Evolutionary conservation across 2,329 filamentous ascomycete genomes (phyloP).

Genomic region (Monilinia polystroma): DNA sequence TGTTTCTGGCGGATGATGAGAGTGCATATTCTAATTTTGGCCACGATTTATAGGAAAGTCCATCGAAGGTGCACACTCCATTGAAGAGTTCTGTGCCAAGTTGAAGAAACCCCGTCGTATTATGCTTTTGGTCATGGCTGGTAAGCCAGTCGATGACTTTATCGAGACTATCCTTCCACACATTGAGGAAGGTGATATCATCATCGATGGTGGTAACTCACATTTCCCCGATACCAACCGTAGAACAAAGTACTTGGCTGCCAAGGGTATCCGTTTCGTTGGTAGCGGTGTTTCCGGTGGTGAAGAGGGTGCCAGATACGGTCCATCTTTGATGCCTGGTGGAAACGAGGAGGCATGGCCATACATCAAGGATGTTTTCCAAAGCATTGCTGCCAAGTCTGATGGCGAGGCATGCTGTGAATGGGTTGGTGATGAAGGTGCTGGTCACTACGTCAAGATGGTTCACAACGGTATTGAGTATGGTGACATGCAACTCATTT

Average conservation of each 20-base stretch:
- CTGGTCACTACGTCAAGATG: slow-evolving; percentile 99
- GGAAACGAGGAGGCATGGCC: slow-evolving; percentile 98
- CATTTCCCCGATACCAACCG: slow-evolving; percentile 99
- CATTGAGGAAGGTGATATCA: slow-evolving; percentile 87
- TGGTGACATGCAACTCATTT: slow-evolving; percentile 99
- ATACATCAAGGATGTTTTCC: slow-evolving; percentile 98
- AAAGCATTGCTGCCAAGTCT: slow-evolving; percentile 96
- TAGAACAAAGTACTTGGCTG: slow-evolving; percentile 80
- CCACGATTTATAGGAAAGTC: slow-evolving; percentile 65
- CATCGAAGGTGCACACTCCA: slow-evolving; percentile 87
- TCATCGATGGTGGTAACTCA: slow-evolving; percentile 99
- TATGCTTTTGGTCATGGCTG: slow-evolving; percentile 99
- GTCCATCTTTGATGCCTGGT: slow-evolving; percentile 97
- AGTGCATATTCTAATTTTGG: slow-evolving; percentile 24
- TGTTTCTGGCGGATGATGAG: slow-evolving; percentile 3
- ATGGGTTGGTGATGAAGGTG: slow-evolving; percentile 99
- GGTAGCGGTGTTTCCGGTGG: slow-evolving; percentile 97
- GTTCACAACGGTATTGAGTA: slow-evolving; percentile 99
- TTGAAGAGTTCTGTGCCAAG: slow-evolving; percentile 93
- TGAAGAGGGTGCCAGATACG: slow-evolving; percentile 98
- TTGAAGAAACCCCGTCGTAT: slow-evolving; percentile 95
- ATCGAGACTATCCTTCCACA: slow-evolving; percentile 90
- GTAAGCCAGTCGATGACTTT: slow-evolving; percentile 97
- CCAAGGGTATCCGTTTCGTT: slow-evolving; percentile 93
- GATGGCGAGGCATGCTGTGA: slow-evolving; percentile 97